Percentiles rank a stretch among this genome's conserved stretches.
Evolutionary conservation across 2,329 filamentous ascomycete genomes (phyloP).

Genomic region (Hypocreales sp.): DNA sequence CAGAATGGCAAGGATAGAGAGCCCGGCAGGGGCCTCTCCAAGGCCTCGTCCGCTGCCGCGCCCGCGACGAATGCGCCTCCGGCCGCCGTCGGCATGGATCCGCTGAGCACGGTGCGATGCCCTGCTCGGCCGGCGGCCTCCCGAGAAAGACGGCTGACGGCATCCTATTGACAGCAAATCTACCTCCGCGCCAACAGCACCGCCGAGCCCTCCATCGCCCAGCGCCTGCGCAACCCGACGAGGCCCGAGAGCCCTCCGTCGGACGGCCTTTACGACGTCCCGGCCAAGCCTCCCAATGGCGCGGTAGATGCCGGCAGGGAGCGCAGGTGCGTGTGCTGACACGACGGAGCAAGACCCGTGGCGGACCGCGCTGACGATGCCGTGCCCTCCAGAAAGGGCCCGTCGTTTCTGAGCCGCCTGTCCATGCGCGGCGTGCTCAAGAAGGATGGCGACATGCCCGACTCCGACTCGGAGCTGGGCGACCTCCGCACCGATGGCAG

Average conservation of each 20-base stretch:
- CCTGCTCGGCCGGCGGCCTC: slow-evolving; percentile 1
- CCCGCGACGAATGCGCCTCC: too few relatives aligned
- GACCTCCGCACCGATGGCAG: slow-evolving; percentile 59
- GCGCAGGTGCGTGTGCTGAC: slow-evolving; percentile 38
- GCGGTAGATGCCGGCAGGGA: slow-evolving; percentile 37
- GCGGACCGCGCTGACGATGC: slow-evolving; percentile 2
- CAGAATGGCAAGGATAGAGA: slow-evolving; percentile 18
- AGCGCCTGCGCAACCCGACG: slow-evolving; percentile 35
- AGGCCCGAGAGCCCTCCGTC: slow-evolving; percentile 34
- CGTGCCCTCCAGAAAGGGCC: slow-evolving; percentile 50
- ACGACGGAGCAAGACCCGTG: too few relatives aligned
- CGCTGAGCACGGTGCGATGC: slow-evolving; percentile 19
- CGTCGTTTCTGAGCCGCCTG: slow-evolving; percentile 76
- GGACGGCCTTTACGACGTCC: slow-evolving; percentile 25
- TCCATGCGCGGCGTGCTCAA: slow-evolving; percentile 61
- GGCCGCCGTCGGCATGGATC: slow-evolving; percentile 16
- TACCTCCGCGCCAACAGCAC: slow-evolving; percentile 21
- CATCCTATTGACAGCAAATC: slow-evolving; percentile 26
- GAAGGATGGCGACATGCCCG: slow-evolving; percentile 43
- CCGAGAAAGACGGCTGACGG: too few relatives aligned
- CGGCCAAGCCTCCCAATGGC: slow-evolving; percentile 18
- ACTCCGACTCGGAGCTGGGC: slow-evolving; percentile 56
- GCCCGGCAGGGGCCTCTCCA: slow-evolving; percentile 10
- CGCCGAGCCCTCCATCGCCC: slow-evolving; percentile 30
- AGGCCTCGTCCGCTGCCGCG: slow-evolving; percentile 10